These are phyloP conservation scores for Calonectria pseudoturangicola DNA, from an alignment of 2,329 filamentous ascomycete species.

Conservation along the genomic window DNA sequence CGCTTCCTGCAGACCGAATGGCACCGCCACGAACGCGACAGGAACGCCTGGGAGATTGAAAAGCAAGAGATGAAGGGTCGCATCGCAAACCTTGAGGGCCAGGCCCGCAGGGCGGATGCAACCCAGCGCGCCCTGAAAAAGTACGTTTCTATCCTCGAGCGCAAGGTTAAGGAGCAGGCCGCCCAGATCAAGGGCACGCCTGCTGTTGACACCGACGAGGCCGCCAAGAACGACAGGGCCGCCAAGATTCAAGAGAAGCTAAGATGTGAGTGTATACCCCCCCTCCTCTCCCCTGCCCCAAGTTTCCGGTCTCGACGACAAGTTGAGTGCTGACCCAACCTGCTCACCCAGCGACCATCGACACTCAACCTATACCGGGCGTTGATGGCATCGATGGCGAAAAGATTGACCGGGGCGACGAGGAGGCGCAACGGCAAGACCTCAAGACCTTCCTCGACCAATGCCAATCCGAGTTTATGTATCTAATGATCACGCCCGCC, in stretches of 20 bases:
- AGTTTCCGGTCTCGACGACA: neutral
- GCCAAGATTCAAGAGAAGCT: conserved; percentile 75
- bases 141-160: conserved; percentile 92
- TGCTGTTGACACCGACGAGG: conserved; percentile 61
- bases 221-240: conserved; percentile 71
- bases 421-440: conserved; percentile 70
- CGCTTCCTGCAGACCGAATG: conserved; percentile 99
- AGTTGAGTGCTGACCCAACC: conserved; percentile 39
- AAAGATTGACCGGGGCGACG: conserved; percentile 64
- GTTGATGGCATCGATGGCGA: conserved; percentile 69
- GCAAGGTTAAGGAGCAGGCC: conserved; percentile 89
- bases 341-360: conserved; percentile 61
- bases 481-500: conserved; percentile 80
- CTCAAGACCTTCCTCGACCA: conserved; percentile 78
- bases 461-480: conserved; percentile 79
- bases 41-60: conserved; percentile 99
- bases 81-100: conserved; percentile 95
- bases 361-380: conserved; percentile 65
- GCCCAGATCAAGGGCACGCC: conserved; percentile 76
- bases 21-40: conserved; percentile 97
- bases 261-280: conserved; percentile 64
- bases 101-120: conserved; percentile 88
- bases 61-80: conserved; percentile 99
- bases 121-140: conserved; percentile 92
- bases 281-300: conserved; percentile 11